Percentiles rank a stretch among this genome's conserved stretches.
Conservation (phyloP, 2,329 filamentous ascomycete species). For the Alternaria burnsii region DNA sequence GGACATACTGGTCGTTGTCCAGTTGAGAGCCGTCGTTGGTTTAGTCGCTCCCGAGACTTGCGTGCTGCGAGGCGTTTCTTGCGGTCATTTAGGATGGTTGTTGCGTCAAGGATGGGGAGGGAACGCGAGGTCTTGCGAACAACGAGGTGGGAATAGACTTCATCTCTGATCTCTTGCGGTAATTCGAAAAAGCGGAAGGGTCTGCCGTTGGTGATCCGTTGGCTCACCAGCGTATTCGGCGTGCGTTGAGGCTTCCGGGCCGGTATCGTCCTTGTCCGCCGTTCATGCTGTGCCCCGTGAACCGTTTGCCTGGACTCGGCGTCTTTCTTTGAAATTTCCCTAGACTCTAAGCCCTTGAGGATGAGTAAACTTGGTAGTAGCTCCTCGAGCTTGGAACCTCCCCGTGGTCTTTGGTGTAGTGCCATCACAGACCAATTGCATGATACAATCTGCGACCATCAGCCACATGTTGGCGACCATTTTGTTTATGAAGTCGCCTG, state of each 20-base stretch:
- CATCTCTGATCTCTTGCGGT: constrained; percentile 40
- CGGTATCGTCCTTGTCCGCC: constrained; percentile 5
- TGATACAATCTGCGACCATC: constrained; percentile 30
- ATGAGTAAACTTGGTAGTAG: constrained; percentile 7
- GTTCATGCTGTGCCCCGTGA: constrained; percentile 5
- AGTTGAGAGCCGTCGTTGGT: constrained; percentile 31
- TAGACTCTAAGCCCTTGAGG: constrained; percentile 7
- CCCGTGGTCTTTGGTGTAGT: constrained; percentile 35
- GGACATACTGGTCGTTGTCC: constrained; percentile 32
- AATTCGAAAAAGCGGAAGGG: constrained; percentile 41
- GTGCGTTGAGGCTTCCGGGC: constrained; percentile 6
- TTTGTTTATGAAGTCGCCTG: constrained; percentile 26
- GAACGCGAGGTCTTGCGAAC: constrained; percentile 21
- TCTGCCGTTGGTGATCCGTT: constrained; percentile 8
- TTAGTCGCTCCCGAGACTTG: constrained; percentile 33
- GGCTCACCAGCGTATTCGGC: not conserved
- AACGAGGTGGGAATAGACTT: constrained; percentile 41
- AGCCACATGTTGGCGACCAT: constrained; percentile 17
- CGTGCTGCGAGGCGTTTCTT: constrained; percentile 36
- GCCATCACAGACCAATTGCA: constrained; percentile 39
- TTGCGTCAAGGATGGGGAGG: constrained; percentile 34
- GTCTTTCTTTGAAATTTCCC: constrained; percentile 2
- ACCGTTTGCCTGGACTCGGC: not conserved
- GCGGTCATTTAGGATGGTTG: constrained; percentile 31
- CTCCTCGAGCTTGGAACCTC: constrained; percentile 37